A percentile compares a stretch with the other conserved stretches of the same genome.
Evolutionary conservation across 2,329 filamentous ascomycete species (phyloP).

Genomic region (Periconia digitata): DNA sequence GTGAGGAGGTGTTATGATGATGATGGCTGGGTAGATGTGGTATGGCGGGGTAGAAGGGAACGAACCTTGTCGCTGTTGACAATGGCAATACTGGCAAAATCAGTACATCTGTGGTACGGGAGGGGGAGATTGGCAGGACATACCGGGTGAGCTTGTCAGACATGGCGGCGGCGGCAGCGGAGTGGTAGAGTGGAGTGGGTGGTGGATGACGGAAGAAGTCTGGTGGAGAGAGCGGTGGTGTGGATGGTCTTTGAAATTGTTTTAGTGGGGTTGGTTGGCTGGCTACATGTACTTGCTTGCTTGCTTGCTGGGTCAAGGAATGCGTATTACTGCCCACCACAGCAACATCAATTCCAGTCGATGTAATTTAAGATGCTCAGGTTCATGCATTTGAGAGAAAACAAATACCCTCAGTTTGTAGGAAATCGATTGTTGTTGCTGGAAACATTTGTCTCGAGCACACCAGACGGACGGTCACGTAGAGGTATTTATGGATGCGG

Average conservation of each 20-base stretch:
- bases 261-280: background rate
- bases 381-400: too few species aligned
- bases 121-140: conserved; percentile 29
- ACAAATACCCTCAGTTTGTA: too few species aligned
- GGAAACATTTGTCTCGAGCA: too few species aligned
- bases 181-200: conserved; percentile 2
- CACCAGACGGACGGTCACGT: too few species aligned
- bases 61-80: conserved; percentile 95
- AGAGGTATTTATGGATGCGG: too few species aligned
- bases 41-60: conserved; percentile 32
- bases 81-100: conserved; percentile 76
- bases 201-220: background rate
- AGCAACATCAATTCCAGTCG: too few species aligned
- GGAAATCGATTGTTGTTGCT: too few species aligned
- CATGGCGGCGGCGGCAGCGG: conserved; percentile 55
- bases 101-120: conserved; percentile 8
- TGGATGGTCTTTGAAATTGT: background rate
- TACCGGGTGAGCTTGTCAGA: conserved; percentile 94
- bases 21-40: conserved; percentile 20
- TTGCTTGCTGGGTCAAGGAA: too few species aligned
- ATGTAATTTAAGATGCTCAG: too few species aligned
- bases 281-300: conserved; percentile 5
- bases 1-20: background rate
- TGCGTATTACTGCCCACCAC: too few species aligned
- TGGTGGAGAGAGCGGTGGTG: background rate